Conservation (phyloP, 2,329 filamentous ascomycete genomes). For the Exophiala bonariae region DNA sequence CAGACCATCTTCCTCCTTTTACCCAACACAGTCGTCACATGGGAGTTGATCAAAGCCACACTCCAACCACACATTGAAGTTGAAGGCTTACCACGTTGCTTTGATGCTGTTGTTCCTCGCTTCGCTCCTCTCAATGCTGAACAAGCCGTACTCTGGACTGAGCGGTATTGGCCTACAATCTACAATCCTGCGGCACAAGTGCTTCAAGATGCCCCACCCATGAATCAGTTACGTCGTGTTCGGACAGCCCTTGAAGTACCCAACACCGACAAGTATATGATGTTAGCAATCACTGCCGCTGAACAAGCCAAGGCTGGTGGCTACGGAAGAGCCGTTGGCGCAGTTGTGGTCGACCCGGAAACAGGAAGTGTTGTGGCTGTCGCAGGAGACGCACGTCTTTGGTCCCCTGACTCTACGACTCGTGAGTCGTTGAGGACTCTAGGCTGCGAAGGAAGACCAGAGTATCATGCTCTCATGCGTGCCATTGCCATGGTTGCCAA, state of each 20-base stretch:
- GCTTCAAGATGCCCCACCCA: slow-evolving; percentile 43
- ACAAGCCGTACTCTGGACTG: slow-evolving; percentile 45
- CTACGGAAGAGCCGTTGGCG: slow-evolving; percentile 42
- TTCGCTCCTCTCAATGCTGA: slow-evolving; percentile 39
- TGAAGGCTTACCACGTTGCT: slow-evolving; percentile 32
- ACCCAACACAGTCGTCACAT: slow-evolving; percentile 38
- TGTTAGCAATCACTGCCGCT: slow-evolving; percentile 40
- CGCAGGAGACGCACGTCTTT: slow-evolving; percentile 44
- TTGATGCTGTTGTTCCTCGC: slow-evolving; percentile 38
- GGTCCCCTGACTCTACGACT: slow-evolving; percentile 10
- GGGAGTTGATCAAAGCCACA: slow-evolving; percentile 27
- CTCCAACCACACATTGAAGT: slow-evolving; percentile 39
- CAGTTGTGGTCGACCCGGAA: slow-evolving; percentile 46
- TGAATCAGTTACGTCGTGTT: slow-evolving; percentile 36
- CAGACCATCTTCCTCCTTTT: slow-evolving; percentile 44
- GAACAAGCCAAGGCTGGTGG: slow-evolving; percentile 37
- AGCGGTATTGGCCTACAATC: slow-evolving; percentile 42
- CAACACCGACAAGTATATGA: slow-evolving; percentile 34
- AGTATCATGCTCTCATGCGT: slow-evolving; percentile 49
- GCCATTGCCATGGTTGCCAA: slow-evolving; percentile 43
- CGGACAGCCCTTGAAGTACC: slow-evolving; percentile 39
- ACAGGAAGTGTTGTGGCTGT: slow-evolving; percentile 43
- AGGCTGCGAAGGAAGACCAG: slow-evolving; percentile 41
- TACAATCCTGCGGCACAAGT: slow-evolving; percentile 47
- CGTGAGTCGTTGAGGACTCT: slow-evolving; percentile 9